These are phyloP conservation scores for Irpex rosettiformis DNA, from an alignment of 1,284 basidiomycete species.

Conservation along the genomic window DNA sequence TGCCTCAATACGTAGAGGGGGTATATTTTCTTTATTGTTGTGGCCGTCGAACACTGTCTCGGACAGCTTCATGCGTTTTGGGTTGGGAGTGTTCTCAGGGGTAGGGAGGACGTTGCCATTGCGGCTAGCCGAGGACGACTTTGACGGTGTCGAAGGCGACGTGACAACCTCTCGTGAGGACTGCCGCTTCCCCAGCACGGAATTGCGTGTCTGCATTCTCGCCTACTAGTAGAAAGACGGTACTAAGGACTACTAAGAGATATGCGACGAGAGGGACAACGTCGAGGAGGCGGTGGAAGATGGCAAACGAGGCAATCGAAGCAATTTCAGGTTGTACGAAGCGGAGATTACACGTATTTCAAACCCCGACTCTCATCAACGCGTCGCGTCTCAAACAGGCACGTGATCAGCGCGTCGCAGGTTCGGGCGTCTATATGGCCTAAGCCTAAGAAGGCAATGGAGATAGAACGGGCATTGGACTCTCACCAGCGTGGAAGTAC, in stretches of 20 bases:
- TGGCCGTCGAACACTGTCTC: slow-evolving; percentile 45
- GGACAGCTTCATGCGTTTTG: slow-evolving; percentile 57
- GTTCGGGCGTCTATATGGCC: neutral
- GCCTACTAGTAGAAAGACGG: neutral
- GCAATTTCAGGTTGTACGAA: slow-evolving; percentile 17
- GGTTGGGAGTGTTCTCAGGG: slow-evolving; percentile 59
- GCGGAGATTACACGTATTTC: slow-evolving; percentile 27
- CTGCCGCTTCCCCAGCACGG: slow-evolving; percentile 59
- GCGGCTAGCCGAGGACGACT: slow-evolving; percentile 14
- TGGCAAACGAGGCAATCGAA: slow-evolving; percentile 9
- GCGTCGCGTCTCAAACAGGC: slow-evolving; percentile 20
- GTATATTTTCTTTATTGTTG: slow-evolving; percentile 73
- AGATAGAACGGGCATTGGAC: slow-evolving; percentile 7
- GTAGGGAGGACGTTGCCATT: slow-evolving; percentile 36
- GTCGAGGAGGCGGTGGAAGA: slow-evolving; percentile 4
- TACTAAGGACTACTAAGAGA: slow-evolving; percentile 7
- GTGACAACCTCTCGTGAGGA: slow-evolving; percentile 22
- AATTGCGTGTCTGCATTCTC: slow-evolving; percentile 34
- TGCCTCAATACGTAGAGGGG: slow-evolving; percentile 45
- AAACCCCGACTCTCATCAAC: slow-evolving; percentile 29
- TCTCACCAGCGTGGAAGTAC: slow-evolving; percentile 1
- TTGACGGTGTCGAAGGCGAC: slow-evolving; percentile 13
- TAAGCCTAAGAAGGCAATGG: slow-evolving; percentile 2
- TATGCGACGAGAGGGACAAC: slow-evolving; percentile 14
- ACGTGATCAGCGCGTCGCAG: slow-evolving; percentile 29